Conservation (phyloP, 2,329 filamentous ascomycete genomes). For the Blumeriella jaapii region DNA sequence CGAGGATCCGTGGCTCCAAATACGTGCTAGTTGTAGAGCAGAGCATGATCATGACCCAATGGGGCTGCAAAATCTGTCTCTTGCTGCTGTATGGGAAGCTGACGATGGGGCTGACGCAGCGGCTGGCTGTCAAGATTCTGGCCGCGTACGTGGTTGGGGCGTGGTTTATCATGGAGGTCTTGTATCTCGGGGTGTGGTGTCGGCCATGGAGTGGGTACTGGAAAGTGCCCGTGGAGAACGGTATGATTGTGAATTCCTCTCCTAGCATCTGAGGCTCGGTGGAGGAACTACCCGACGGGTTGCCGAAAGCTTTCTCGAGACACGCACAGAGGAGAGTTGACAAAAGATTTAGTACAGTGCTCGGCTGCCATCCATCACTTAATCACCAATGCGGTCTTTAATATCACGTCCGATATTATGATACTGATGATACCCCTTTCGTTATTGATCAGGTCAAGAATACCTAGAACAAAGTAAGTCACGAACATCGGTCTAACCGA, state of each 20-base stretch:
- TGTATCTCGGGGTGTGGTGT: conserved; percentile 42
- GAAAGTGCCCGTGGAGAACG: conserved; percentile 40
- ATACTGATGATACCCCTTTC: conserved; percentile 48
- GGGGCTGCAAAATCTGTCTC: conserved; percentile 44
- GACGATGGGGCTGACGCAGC: conserved; percentile 38
- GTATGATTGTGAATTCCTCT: conserved; percentile 21
- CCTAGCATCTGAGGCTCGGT: no score
- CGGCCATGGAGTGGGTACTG: conserved; percentile 45
- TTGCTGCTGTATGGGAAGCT: conserved; percentile 45
- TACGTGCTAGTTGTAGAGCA: conserved; percentile 51
- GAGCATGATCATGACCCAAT: conserved; percentile 48
- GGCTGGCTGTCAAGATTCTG: conserved; percentile 37
- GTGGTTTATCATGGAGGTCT: conserved; percentile 39
- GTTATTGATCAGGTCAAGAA: conserved; percentile 32
- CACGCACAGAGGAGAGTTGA: not conserved
- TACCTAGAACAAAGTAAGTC: conserved; percentile 27
- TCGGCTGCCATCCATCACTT: conserved; percentile 44
- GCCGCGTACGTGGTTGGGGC: conserved; percentile 36
- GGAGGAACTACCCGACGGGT: no score
- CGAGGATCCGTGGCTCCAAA: conserved; percentile 39
- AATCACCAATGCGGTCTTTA: conserved; percentile 46
- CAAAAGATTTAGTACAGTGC: conserved; percentile 39
- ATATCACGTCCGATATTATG: conserved; percentile 47
- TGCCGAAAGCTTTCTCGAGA: no score
- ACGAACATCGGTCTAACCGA: conserved; percentile 1